Conservation (phyloP, 306 rosid species). For the Vicia sativa region DNA sequence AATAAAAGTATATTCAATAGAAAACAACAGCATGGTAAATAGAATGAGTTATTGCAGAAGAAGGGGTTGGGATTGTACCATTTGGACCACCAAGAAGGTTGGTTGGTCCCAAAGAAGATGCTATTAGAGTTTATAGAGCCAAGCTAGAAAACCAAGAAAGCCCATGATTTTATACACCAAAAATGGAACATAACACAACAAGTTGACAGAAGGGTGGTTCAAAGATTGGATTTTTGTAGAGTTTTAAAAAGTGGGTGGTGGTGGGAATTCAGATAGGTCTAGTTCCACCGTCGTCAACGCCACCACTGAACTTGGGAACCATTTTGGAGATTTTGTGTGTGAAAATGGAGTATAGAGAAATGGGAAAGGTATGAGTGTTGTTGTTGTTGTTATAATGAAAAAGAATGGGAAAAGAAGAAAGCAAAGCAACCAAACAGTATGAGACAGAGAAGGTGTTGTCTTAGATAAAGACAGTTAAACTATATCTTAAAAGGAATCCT, state of each 20-base stretch:
- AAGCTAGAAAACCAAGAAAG: slow-evolving; percentile 29
- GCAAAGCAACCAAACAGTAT: neutral
- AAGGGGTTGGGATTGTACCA: slow-evolving; percentile 41
- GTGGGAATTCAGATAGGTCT: slow-evolving; percentile 52
- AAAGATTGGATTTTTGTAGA: slow-evolving; percentile 11
- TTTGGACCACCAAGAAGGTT: slow-evolving; percentile 44
- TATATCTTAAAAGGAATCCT: too few relatives aligned
- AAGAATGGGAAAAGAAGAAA: neutral
- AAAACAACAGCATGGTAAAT: slow-evolving; percentile 11
- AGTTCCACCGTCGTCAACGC: slow-evolving; percentile 45
- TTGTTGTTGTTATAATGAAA: neutral
- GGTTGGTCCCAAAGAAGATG: slow-evolving; percentile 33
- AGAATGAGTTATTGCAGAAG: slow-evolving; percentile 7
- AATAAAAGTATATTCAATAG: slow-evolving; percentile 23
- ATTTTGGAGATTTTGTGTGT: slow-evolving; percentile 34
- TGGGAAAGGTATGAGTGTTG: neutral
- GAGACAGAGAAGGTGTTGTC: neutral
- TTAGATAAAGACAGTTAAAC: slow-evolving; percentile 8
- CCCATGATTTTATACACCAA: slow-evolving; percentile 41
- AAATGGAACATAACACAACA: slow-evolving; percentile 46
- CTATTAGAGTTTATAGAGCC: slow-evolving; percentile 30
- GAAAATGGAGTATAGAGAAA: neutral
- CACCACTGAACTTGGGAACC: slow-evolving; percentile 51
- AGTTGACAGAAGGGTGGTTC: slow-evolving; percentile 27
- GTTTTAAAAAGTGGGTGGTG: slow-evolving; percentile 37